Base-by-base conservation (phyloP, 2,329 filamentous ascomycete species). In the Aspergillus phoenicis region DNA sequence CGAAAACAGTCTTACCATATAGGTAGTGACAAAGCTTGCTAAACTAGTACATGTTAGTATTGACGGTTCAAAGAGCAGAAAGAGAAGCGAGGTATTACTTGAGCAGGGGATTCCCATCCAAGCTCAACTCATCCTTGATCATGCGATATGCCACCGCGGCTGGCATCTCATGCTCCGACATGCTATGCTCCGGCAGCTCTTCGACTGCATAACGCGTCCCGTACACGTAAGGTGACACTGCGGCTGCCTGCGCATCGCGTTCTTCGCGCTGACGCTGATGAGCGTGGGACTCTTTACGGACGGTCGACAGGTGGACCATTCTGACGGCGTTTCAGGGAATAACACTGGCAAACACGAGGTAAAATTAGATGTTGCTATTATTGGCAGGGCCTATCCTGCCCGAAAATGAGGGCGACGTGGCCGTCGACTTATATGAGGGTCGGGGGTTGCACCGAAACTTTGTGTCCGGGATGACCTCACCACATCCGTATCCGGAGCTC, bases 111-210 rank as follows among this genome's bases (percentile, higher is more conserved):
- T 83, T 82, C 28, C 88, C 86, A 68, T 89, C 87, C 2, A 89
- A 78, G 71, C 89, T 85, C 38, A 87, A 73, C 67, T 89, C 86
- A 71, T 88, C 85, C 62, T 81, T 83, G 61, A 88, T 79, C 73
- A 91, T 81, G 65, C 89, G 86, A 67, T 89, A 86, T 1, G 89
- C 88, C 0, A 85, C 83, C 64, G 89, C 86, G 68, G 86, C 87
- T 39, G 94, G 93, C 93, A 97, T 97, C 78, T 95, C 91, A 20
- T 79, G 71, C 67, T 96, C 91, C 2, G 93, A 91, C 86, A 97
- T 96, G 80, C 91, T 89, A 72, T 91, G 82, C 73, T 85, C 86
- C 41, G 93, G 93, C 26, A 97, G 83, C 70, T 96, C 91, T 72
- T 89, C 81, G 33, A 85, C 84, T n/a, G 93, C 93, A 73, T 91